Evolutionary conservation across 164 flowering plant species (phyloP), one percentile per base, ranked within the genome.

Genomic region (Nymphaea thermarum): DNA sequence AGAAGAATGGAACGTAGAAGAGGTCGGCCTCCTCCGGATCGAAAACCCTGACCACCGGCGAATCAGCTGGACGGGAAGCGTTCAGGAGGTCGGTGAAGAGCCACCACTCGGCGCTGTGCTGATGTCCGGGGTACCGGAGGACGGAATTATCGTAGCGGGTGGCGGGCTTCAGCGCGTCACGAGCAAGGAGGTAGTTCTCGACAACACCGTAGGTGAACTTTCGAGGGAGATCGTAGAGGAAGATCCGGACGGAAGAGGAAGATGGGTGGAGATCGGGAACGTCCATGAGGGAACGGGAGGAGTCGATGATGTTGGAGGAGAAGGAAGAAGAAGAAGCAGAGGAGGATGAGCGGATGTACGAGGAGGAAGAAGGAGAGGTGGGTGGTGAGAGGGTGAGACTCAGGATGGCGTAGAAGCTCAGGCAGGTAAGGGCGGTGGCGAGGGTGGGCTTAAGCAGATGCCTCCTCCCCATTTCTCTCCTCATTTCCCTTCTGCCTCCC

Each of bases 61-160:
- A 84, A 36, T 78, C 80, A 14, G 36, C 36, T 17, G 45, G 42
- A 43, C 93, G 79, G 3, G 78, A 87, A 11, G 69, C 25, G 4
- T 82, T 75, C 60, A 65, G 69, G 73, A 94, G 71, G 73, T 91
- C 99, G 12, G 81, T 70, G 72, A 85, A 94, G 43, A 94, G 75
- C 70, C 74, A 80, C 99, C 98, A 94, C 80, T 94, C 99, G 6
- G 87, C 96, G 67, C 90, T 80, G 78, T 94, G 99, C 85, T 94
- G 97, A 68, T 91, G 80, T 16, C 96, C 99, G 3, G 99, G 96
- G 68, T 91, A 91, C 75, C 82, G 84, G 59, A 80, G 69, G 44
- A 14, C 14, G 16, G 80, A 64, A 10, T 72, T 77, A 42, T 78
- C 36, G 1, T 25, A 25, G 10, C 82, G 1, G 41, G 57, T 3